Evolutionary conservation across 495 filamentous ascomycete genomes (phyloP).

Genomic region (Chaetomium cochliodes): DNA sequence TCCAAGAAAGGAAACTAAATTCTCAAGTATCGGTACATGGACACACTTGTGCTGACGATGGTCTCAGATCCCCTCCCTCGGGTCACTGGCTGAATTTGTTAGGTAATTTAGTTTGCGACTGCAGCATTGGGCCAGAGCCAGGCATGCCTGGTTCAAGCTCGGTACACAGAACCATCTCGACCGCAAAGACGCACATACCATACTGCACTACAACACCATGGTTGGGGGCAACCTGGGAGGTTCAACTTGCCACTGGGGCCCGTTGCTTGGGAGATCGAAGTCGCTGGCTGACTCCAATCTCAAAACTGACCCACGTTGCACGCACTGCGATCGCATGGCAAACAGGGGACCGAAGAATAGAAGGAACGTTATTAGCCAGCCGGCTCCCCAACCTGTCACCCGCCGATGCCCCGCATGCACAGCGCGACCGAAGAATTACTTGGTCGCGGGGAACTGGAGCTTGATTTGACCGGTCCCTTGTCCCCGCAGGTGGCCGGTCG

Average conservation of each 20-base stretch:
- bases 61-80: not conserved
- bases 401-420: not conserved
- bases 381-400: conserved; percentile 4
- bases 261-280: not conserved
- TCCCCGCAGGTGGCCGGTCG: not conserved
- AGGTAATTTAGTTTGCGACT: not conserved
- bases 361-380: conserved; percentile 9
- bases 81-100: not conserved
- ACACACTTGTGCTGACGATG: not conserved
- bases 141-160: not conserved
- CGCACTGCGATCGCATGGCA: not conserved
- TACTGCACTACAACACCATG: too few species aligned
- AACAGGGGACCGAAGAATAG: not conserved
- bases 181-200: not conserved
- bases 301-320: not conserved
- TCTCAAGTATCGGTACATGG: conserved; percentile 6
- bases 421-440: not conserved
- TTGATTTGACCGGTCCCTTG: conserved; percentile 7
- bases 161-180: not conserved
- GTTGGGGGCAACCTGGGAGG: too few species aligned
- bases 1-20: not conserved
- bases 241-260: too few species aligned
- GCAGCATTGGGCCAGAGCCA: not conserved
- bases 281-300: not conserved
- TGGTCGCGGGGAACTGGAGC: not conserved